Base-by-base conservation (phyloP, 2,329 filamentous ascomycete genomes). In the Dactylellina cionopaga region DNA sequence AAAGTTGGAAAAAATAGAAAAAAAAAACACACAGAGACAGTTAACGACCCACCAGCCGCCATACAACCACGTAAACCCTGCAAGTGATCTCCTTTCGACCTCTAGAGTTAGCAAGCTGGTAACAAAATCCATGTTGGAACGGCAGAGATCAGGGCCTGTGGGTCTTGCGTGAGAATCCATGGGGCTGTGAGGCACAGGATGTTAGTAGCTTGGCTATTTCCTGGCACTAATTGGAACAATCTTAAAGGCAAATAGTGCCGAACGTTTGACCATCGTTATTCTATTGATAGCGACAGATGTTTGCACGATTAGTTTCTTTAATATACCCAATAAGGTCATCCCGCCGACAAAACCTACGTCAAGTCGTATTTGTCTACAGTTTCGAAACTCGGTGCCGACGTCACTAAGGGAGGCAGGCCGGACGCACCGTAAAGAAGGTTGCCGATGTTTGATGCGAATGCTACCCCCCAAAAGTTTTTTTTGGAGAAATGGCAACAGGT, bases 31-130 rank as follows among this genome's bases (percentile, higher is more conserved):
- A 58, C 15, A 54, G 24, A 49, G 11, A 35, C 31, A 66, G 63
- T 60, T 52, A n/a, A n/a, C n/a, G 63, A 51, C 33, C 52, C 47
- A 54, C 54, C 37, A 60, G 47, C 60, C 44, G 25, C 46, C 59
- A 64, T 63, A 63, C n/a, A n/a, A n/a, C 66, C 66, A 71, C 66
- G 66, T 71, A 49, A 63, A 58, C 58, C 66, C 59, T 71, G 66
- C 52, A 43, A 58, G 49, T 64, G 58, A 64, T 56, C 47, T 64
- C 51, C 58, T 54, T 31, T 25, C 49, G 17, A 37, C 55, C 37
- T 51, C 49, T 70, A 35, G 49, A 70, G 39, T 44, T 55, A 31
- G 33, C 62, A 70, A 70, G 39, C 33, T 60, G 35, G 54, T 29
- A 39, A 55, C 46, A 43, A 43, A 63, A 49, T 19, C 47, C 31